phyloP scores from a whole-genome alignment of 345 rosid species.

The Rhizophora apiculata region DNA sequence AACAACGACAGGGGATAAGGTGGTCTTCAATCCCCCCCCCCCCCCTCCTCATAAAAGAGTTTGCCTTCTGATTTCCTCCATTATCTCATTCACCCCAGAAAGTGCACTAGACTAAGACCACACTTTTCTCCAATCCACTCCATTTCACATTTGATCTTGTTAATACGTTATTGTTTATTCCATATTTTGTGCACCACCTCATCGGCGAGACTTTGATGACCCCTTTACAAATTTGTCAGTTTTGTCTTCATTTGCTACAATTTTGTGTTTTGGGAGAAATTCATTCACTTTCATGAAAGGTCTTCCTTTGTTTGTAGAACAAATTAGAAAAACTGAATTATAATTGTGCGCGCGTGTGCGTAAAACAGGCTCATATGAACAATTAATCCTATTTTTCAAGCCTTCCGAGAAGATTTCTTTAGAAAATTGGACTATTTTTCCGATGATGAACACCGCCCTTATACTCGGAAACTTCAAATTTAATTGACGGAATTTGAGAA shows the following conservation, averaged over 20 bases:
- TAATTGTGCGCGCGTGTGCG: too few relatives aligned
- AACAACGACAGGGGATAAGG: constrained; percentile 29
- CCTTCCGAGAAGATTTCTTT: too few relatives aligned
- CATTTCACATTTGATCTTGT: constrained; percentile 2
- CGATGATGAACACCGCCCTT: too few relatives aligned
- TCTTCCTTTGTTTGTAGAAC: too few relatives aligned
- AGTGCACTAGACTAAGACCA: constrained; percentile 11
- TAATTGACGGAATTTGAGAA: not conserved
- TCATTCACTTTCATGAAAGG: not conserved
- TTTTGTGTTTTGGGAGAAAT: not conserved
- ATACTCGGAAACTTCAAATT: not conserved
- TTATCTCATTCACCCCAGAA: constrained; percentile 6
- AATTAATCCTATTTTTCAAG: too few relatives aligned
- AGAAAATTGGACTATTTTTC: too few relatives aligned
- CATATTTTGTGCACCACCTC: constrained; percentile 5
- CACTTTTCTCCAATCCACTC: not conserved
- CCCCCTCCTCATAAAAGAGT: constrained; percentile 17
- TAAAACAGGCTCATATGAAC: too few relatives aligned
- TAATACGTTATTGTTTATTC: not conserved
- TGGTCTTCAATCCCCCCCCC: not conserved
- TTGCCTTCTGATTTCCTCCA: constrained; percentile 2
- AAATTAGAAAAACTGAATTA: too few relatives aligned
- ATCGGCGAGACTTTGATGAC: not conserved
- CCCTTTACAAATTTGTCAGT: constrained; percentile 4
- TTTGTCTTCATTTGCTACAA: not conserved